These are phyloP conservation scores for Amanita brunnescens DNA, from an alignment of 768 basidiomycete genomes.

Conservation along the genomic window DNA sequence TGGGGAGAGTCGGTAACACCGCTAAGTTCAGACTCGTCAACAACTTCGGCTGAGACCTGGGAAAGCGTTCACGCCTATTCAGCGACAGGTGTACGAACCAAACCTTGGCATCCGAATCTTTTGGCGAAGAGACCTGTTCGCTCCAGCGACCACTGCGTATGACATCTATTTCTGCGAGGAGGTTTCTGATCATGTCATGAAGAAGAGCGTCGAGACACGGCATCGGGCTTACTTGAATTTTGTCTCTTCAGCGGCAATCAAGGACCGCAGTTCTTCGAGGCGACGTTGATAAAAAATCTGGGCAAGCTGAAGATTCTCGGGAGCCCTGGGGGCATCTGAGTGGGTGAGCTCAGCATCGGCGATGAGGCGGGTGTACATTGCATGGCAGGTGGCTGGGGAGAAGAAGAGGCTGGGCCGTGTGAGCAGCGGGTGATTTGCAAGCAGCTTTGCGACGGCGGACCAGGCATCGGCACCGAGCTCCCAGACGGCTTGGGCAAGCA, in stretches of 20 bases:
- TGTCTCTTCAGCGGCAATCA: constrained; percentile 64
- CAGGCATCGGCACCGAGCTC: constrained; percentile 69
- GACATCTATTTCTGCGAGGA: constrained; percentile 68
- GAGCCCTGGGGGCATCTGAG: constrained; percentile 41
- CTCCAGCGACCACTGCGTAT: constrained; percentile 66
- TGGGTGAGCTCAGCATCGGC: constrained; percentile 55
- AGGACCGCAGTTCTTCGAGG: constrained; percentile 59
- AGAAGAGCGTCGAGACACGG: not conserved
- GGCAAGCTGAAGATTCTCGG: constrained; percentile 59
- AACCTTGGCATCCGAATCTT: not conserved
- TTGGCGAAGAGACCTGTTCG: constrained; percentile 26
- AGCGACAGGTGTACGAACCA: not conserved
- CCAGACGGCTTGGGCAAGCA: constrained; percentile 82
- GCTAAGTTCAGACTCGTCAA: constrained; percentile 26
- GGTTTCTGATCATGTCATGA: constrained; percentile 30
- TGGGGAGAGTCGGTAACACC: constrained; percentile 23
- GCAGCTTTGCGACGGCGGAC: constrained; percentile 53
- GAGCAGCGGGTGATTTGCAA: constrained; percentile 65
- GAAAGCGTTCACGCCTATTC: not conserved
- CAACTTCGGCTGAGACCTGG: constrained; percentile 14
- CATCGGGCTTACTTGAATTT: constrained; percentile 60
- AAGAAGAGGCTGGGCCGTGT: constrained; percentile 57
- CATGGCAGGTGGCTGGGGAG: constrained; percentile 47
- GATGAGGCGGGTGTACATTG: constrained; percentile 62
- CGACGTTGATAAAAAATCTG: constrained; percentile 66